Conservation (phyloP, 208 protist genomes). For the Trypanosoma melophagium region DNA sequence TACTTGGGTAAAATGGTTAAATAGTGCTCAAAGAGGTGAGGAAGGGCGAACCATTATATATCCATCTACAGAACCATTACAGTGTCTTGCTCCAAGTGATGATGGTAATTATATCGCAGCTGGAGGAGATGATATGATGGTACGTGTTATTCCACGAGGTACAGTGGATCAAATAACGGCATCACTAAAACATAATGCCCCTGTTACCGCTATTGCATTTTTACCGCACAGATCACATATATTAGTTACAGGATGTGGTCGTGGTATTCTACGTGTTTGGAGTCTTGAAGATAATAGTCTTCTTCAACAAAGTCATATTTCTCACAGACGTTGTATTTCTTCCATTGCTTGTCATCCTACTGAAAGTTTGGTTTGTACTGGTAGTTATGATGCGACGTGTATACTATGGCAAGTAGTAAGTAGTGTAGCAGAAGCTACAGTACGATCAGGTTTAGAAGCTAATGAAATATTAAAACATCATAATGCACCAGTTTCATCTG, state of each 20-base stretch:
- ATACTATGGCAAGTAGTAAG: slow-evolving; percentile 59
- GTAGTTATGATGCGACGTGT: slow-evolving; percentile 58
- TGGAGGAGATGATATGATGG: slow-evolving; percentile 48
- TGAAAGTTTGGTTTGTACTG: slow-evolving; percentile 51
- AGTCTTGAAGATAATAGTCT: slow-evolving; percentile 63
- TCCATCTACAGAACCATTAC: slow-evolving; percentile 43
- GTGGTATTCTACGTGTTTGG: slow-evolving; percentile 89
- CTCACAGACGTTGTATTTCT: slow-evolving; percentile 62
- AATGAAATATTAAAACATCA: slow-evolving; percentile 65
- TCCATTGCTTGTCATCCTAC: slow-evolving; percentile 57
- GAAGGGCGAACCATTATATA: slow-evolving; percentile 37
- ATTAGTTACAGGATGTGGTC: slow-evolving; percentile 88
- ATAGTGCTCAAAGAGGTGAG: slow-evolving; percentile 56
- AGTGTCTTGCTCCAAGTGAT: slow-evolving; percentile 48
- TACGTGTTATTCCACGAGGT: slow-evolving; percentile 39
- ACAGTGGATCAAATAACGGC: slow-evolving; percentile 31
- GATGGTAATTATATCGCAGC: slow-evolving; percentile 58
- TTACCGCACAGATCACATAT: slow-evolving; percentile 63
- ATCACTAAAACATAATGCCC: slow-evolving; percentile 31
- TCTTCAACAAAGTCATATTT: slow-evolving; percentile 41
- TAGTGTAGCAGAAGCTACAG: slow-evolving; percentile 4
- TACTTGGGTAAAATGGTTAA: slow-evolving; percentile 70
- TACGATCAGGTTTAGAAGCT: slow-evolving; percentile 26
- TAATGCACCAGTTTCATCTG: slow-evolving; percentile 48
- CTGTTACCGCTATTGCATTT: slow-evolving; percentile 69